Conservation (phyloP, 495 filamentous ascomycete species). For the Xylaria nigripes region DNA sequence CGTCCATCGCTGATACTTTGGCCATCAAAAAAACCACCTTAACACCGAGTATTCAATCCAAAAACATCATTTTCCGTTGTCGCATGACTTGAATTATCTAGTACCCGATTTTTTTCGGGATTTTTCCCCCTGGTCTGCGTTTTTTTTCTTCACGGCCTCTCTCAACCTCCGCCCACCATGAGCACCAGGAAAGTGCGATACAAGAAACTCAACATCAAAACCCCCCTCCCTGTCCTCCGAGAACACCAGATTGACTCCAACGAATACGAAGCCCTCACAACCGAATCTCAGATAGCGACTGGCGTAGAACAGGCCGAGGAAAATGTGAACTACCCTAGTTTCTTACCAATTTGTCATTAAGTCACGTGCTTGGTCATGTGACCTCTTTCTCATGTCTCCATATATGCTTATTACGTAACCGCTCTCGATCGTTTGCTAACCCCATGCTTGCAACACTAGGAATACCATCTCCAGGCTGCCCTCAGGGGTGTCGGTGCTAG, state of each 20-base stretch:
- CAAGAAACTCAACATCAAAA: slow-evolving; percentile 87
- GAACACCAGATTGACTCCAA: slow-evolving; percentile 83
- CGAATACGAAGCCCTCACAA: slow-evolving; percentile 48
- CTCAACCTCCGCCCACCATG: slow-evolving; percentile 47
- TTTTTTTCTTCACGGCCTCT: slow-evolving; percentile 31
- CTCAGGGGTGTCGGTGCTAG: slow-evolving; percentile 67
- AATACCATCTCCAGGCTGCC: slow-evolving; percentile 95
- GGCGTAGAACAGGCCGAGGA: slow-evolving; percentile 96
- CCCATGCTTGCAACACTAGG: slow-evolving; percentile 44
- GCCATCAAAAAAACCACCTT: slow-evolving; percentile 52
- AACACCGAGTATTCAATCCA: slow-evolving; percentile 41
- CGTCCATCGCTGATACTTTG: slow-evolving; percentile 47
- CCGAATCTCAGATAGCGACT: slow-evolving; percentile 70
- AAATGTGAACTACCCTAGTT: slow-evolving; percentile 62
- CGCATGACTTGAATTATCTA: slow-evolving; percentile 47
- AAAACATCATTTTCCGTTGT: slow-evolving; percentile 48
- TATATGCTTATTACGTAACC: neutral
- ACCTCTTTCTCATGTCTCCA: slow-evolving; percentile 30
- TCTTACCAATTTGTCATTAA: slow-evolving; percentile 34
- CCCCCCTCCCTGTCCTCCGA: slow-evolving; percentile 72
- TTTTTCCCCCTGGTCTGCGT: slow-evolving; percentile 40
- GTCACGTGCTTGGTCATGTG: slow-evolving; percentile 36
- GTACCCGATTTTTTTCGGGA: slow-evolving; percentile 37
- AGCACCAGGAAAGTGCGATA: slow-evolving; percentile 67
- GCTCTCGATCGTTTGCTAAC: neutral